These are phyloP conservation scores for Russula abietina DNA, from an alignment of 768 basidiomycete species.

Conservation along the genomic window DNA sequence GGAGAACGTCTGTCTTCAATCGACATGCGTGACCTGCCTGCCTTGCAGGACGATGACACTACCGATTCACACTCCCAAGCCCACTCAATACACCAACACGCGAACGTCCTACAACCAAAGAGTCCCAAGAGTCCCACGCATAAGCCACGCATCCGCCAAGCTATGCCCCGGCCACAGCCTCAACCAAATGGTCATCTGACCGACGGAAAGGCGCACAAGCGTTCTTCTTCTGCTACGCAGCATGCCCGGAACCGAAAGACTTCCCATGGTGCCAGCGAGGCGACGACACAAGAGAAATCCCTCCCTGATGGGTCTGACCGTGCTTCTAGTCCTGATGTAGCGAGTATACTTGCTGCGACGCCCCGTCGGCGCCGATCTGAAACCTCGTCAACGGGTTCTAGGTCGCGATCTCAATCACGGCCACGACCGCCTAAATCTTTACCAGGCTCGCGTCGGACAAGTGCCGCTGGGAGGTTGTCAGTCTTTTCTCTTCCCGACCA, in stretches of 20 bases:
- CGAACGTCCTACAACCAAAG: constrained; percentile 14
- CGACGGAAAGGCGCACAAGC: neutral
- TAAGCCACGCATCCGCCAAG: constrained; percentile 9
- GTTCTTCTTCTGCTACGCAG: constrained; percentile 3
- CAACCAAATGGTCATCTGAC: constrained; percentile 1
- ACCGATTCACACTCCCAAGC: constrained; percentile 15
- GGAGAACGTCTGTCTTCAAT: constrained; percentile 31
- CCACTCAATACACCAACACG: constrained; percentile 9
- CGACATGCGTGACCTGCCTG: constrained; percentile 31
- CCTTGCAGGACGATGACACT: constrained; percentile 28
- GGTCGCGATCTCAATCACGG: constrained; percentile 26
- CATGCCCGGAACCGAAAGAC: constrained; percentile 1
- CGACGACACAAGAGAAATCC: neutral
- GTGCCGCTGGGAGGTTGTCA: constrained; percentile 18
- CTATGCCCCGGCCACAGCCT: constrained; percentile 1
- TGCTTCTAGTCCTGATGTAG: constrained; percentile 33
- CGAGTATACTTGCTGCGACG: constrained; percentile 30
- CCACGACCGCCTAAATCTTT: constrained; percentile 18
- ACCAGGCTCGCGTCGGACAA: constrained; percentile 24
- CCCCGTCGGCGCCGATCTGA: constrained; percentile 30
- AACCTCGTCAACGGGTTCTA: constrained; percentile 26
- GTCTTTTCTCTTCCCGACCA: constrained; percentile 15
- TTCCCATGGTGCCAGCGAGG: neutral
- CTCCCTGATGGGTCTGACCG: constrained; percentile 7
- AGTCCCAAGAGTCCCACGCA: neutral